Evolutionary conservation across 805 yeast genomes (phyloP), one percentile per base, ranked within the genome.

Genomic region (Grigorovia humatica): DNA sequence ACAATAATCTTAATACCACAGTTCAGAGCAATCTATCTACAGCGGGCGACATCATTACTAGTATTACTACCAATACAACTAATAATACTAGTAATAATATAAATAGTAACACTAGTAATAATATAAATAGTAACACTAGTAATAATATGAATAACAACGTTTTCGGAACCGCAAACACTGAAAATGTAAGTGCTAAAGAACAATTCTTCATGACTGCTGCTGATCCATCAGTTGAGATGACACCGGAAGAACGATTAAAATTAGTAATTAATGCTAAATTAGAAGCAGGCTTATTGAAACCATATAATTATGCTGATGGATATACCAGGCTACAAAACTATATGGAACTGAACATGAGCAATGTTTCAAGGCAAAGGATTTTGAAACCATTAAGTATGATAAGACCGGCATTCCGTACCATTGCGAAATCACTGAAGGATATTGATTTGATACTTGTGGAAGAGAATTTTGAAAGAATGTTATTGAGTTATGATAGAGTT

Each of bases 201-300:
- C 89, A 89, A 67, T 91, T 91, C 69, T 90, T 91, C 70, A 70
- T 91, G 48, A 91, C 97, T 0, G 98, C 98, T 0, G 97, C 97
- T 0, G 98, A 91, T 65, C 98, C 98, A 5, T 86, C 96, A 0
- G 88, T 91, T 2, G 96, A 88, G 57, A 84, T 86, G 41, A 86
- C 96, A 0, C 96, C 97, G 0, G 97, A 90, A 63, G 97, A 89
- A 63, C 76, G 97, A 54, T 74, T 91, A 58, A 88, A 88, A 62
- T 95, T 89, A 64, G 97, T 91, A 11, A 90, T 91, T 61, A 86
- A 87, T 62, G 98, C 98, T 17, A 91, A 91, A 62, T 70, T 90
- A 44, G 95, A 88, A 65, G 98, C 98, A 0, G 98, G 98, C 0
- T 74, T 91, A 44, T 70, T 91, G 41, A 88, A 85, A 63, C 98